A percentile compares a stretch with the other conserved stretches of the same genome.
Evolutionary conservation across 2,329 filamentous ascomycete species (phyloP).

Genomic region (Monosporascus sp.): DNA sequence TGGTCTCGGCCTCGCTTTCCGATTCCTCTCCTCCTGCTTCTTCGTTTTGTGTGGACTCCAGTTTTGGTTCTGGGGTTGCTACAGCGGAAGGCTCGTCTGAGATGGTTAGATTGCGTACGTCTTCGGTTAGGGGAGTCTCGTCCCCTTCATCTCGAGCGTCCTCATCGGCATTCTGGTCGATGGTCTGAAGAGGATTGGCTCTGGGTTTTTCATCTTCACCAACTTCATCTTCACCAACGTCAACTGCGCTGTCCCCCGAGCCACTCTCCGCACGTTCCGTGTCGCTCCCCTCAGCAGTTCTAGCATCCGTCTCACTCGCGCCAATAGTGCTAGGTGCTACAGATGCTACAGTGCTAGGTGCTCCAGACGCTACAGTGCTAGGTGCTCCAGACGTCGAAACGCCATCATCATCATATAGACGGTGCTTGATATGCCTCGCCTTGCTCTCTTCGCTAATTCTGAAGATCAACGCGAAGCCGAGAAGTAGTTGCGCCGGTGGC

Average conservation of each 20-base stretch:
- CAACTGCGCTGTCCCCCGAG: conserved; percentile 26
- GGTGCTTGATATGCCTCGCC: conserved; percentile 71
- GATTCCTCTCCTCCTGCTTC: conserved; percentile 29
- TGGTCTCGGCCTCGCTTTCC: conserved; percentile 18
- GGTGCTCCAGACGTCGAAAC: neutral
- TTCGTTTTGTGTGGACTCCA: conserved; percentile 17
- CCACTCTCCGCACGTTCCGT: conserved; percentile 22
- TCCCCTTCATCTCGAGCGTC: conserved; percentile 13
- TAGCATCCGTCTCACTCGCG: neutral
- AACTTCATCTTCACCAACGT: conserved; percentile 21
- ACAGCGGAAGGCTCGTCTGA: conserved; percentile 3
- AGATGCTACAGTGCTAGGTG: conserved; percentile 4
- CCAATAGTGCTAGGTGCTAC: conserved; percentile 2
- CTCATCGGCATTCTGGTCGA: conserved; percentile 18
- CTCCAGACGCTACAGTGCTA: conserved; percentile 4
- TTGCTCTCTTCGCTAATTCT: conserved; percentile 85
- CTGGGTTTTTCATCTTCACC: conserved; percentile 21
- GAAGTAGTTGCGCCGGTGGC: conserved; percentile 77
- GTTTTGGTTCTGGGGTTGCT: conserved; percentile 9
- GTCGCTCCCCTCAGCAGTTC: conserved; percentile 16
- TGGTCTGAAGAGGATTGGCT: conserved; percentile 30
- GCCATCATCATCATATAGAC: conserved; percentile 32
- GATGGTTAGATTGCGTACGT: conserved; percentile 15
- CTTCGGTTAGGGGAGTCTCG: conserved; percentile 14
- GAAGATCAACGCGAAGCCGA: conserved; percentile 86